Percentiles rank a stretch among this genome's conserved stretches.
Conservation (phyloP, 2,329 filamentous ascomycete genomes). For the Pestalotiopsis sp. region DNA sequence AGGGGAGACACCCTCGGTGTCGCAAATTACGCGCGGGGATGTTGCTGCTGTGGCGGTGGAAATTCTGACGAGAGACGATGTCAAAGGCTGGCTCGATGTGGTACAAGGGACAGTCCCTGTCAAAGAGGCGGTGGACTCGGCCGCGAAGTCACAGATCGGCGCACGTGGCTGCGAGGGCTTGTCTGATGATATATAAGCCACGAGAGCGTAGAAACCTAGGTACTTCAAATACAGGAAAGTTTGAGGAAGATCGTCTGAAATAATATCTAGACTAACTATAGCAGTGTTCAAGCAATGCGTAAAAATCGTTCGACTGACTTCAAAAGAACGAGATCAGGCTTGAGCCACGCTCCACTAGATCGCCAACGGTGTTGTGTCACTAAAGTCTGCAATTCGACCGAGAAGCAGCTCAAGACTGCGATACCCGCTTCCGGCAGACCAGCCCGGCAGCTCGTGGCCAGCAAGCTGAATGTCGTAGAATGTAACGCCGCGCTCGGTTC, state of each 20-base stretch:
- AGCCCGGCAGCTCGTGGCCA: slow-evolving; percentile 2
- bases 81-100: background rate
- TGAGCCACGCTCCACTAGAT: background rate
- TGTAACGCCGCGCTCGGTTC: background rate
- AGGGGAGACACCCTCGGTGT: background rate
- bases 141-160: background rate
- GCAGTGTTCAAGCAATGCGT: too few relatives aligned
- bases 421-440: background rate
- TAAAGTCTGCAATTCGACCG: background rate
- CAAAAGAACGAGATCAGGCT: too few relatives aligned
- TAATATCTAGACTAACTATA: too few relatives aligned
- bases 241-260: too few relatives aligned
- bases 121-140: background rate
- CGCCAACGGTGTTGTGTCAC: background rate
- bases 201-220: background rate
- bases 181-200: background rate
- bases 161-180: background rate
- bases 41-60: background rate
- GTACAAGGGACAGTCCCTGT: background rate
- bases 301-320: too few relatives aligned
- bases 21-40: background rate
- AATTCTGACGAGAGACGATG: background rate
- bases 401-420: slow-evolving; percentile 7
- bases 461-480: slow-evolving; percentile 2
- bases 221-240: background rate